Percentiles rank a stretch among this genome's conserved stretches.
phyloP scores from a whole-genome alignment of 2,329 filamentous ascomycete genomes.

The Aspergillus spinulosporus region DNA sequence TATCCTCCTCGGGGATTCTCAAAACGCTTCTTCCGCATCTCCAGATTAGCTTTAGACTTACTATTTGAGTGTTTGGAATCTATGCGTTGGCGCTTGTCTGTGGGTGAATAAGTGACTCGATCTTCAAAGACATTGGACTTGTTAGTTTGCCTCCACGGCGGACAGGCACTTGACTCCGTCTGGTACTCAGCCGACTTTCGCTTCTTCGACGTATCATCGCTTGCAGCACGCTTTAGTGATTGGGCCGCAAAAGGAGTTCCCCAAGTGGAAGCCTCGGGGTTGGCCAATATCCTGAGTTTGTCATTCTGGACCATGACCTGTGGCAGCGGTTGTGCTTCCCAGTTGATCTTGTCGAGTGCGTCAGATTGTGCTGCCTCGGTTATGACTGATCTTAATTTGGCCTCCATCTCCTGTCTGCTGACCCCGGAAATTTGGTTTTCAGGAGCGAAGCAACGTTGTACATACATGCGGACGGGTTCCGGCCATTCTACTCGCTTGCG shows the following conservation, averaged over 20 bases:
- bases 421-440: conserved; percentile 67
- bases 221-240: conserved; percentile 24
- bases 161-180: conserved; percentile 52
- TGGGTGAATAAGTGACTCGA: conserved; percentile 66
- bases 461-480: conserved; percentile 78
- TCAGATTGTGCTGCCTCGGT: conserved; percentile 74
- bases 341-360: conserved; percentile 72
- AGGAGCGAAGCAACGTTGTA: conserved; percentile 81
- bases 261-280: conserved; percentile 44
- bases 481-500: conserved; percentile 72
- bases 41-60: conserved; percentile 86
- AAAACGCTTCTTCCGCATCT: conserved; percentile 88
- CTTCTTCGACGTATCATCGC: conserved; percentile 62
- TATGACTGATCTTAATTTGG: conserved; percentile 82
- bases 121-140: conserved; percentile 64
- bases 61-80: conserved; percentile 69
- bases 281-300: conserved; percentile 54
- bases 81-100: conserved; percentile 53
- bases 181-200: conserved; percentile 72
- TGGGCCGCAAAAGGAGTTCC: conserved; percentile 25
- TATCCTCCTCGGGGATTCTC: conserved; percentile 54
- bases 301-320: conserved; percentile 78
- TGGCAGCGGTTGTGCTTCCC: conserved; percentile 79
- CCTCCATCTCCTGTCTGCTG: conserved; percentile 70
- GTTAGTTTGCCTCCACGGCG: conserved; percentile 76